Percentiles rank a stretch among this genome's conserved stretches.
These are phyloP conservation scores for Corymbia citriodora DNA, from an alignment of 441 rosid species.

Conservation along the genomic window DNA sequence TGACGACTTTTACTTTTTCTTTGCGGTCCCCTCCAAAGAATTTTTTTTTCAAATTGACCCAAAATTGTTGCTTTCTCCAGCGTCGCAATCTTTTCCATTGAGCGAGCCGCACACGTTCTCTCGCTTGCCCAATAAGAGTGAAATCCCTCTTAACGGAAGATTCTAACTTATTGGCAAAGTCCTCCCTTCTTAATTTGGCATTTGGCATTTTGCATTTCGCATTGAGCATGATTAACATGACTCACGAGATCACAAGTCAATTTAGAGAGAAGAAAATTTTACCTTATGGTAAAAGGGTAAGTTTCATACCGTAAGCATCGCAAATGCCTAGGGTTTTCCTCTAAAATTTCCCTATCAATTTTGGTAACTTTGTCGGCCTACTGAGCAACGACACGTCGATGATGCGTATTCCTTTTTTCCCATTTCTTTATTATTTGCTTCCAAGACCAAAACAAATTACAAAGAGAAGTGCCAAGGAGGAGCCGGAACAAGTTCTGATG, in stretches of 20 bases:
- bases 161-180: neutral
- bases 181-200: neutral
- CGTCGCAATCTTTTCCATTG: neutral
- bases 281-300: neutral
- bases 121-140: neutral
- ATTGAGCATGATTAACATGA: neutral
- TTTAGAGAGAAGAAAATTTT: neutral
- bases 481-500: neutral
- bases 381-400: neutral
- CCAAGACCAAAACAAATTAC: neutral
- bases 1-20: neutral
- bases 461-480: neutral
- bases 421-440: neutral
- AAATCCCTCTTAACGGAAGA: neutral
- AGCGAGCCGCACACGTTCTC: neutral
- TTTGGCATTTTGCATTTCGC: neutral
- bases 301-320: neutral
- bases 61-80: neutral
- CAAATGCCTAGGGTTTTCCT: neutral
- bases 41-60: neutral
- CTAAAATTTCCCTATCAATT: neutral
- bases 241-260: neutral
- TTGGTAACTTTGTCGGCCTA: neutral
- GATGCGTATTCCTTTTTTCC: rapidly evolving
- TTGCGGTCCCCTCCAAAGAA: neutral